phyloP scores from a whole-genome alignment of 2,329 filamentous ascomycete genomes.

The Exophiala viscosa region DNA sequence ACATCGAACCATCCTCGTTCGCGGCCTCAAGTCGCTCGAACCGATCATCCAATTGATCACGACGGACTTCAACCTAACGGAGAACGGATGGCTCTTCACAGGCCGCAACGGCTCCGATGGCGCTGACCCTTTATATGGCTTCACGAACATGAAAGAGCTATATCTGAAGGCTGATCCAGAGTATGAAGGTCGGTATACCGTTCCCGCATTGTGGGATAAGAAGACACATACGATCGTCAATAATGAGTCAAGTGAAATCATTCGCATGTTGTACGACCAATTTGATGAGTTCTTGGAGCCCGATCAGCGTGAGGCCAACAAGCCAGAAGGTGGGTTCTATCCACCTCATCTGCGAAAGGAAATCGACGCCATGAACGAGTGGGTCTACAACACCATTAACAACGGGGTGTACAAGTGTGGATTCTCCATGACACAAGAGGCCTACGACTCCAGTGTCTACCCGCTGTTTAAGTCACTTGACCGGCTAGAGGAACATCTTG shows the following conservation, averaged over 20 bases:
- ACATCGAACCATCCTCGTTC: slow-evolving; percentile 48
- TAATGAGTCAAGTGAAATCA: slow-evolving; percentile 85
- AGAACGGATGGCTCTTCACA: slow-evolving; percentile 70
- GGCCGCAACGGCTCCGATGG: slow-evolving; percentile 55
- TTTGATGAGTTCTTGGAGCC: slow-evolving; percentile 66
- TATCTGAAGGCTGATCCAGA: slow-evolving; percentile 68
- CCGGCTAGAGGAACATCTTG: slow-evolving; percentile 65
- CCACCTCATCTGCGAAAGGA: slow-evolving; percentile 57
- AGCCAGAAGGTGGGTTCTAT: slow-evolving; percentile 48
- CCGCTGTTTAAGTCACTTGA: slow-evolving; percentile 71
- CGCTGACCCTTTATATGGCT: slow-evolving; percentile 68
- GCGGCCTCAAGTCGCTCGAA: slow-evolving; percentile 50
- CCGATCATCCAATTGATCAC: slow-evolving; percentile 48
- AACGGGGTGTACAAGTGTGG: slow-evolving; percentile 61
- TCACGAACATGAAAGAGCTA: slow-evolving; percentile 66
- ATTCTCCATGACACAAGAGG: slow-evolving; percentile 72
- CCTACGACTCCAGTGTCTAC: slow-evolving; percentile 68
- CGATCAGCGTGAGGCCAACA: slow-evolving; percentile 52
- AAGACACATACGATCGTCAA: slow-evolving; percentile 71
- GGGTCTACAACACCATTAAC: slow-evolving; percentile 65
- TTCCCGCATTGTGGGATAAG: slow-evolving; percentile 79
- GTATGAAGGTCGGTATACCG: slow-evolving; percentile 73
- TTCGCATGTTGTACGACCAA: slow-evolving; percentile 73
- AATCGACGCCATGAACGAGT: slow-evolving; percentile 72
- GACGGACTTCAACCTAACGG: slow-evolving; percentile 40